phyloP scores from a whole-genome alignment of 495 filamentous ascomycete genomes.

The Delitschia confertaspora region DNA sequence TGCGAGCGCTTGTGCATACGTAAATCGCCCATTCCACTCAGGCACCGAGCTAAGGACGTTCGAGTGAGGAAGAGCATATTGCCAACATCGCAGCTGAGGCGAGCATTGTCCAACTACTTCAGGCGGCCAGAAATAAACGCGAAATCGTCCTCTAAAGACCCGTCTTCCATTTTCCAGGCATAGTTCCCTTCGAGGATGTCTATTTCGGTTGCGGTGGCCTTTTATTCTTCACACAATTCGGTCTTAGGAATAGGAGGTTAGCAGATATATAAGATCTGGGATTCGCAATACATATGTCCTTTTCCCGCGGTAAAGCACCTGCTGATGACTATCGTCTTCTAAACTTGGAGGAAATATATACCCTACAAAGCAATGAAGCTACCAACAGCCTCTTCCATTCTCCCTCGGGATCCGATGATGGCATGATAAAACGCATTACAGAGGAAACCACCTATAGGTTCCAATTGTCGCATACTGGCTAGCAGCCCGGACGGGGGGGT shows the following conservation, averaged over 20 bases:
- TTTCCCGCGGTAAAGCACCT: constrained; percentile 28
- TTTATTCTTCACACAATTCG: constrained; percentile 34
- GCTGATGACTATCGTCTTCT: constrained; percentile 13
- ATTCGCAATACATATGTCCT: constrained; percentile 19
- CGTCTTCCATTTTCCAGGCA: constrained; percentile 65
- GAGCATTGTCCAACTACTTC: constrained; percentile 64
- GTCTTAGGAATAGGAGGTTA: constrained; percentile 23
- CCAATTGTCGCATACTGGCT: too few relatives aligned
- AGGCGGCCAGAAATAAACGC: constrained; percentile 58
- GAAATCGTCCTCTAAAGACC: constrained; percentile 60
- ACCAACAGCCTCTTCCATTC: constrained; percentile 11
- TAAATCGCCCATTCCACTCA: constrained; percentile 79
- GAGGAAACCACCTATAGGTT: too few relatives aligned
- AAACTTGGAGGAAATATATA: not conserved
- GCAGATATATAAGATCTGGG: not conserved
- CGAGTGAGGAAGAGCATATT: constrained; percentile 73
- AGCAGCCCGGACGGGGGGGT: too few relatives aligned
- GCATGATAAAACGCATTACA: too few relatives aligned
- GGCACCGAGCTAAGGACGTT: constrained; percentile 66
- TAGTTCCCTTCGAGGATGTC: constrained; percentile 75
- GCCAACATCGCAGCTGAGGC: constrained; percentile 61
- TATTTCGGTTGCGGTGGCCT: constrained; percentile 57
- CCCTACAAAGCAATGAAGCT: not conserved
- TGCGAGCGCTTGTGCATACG: constrained; percentile 77
- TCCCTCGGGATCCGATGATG: too few relatives aligned